phyloP scores from a whole-genome alignment of 495 filamentous ascomycete genomes.

The Aspergillus biplanus region DNA sequence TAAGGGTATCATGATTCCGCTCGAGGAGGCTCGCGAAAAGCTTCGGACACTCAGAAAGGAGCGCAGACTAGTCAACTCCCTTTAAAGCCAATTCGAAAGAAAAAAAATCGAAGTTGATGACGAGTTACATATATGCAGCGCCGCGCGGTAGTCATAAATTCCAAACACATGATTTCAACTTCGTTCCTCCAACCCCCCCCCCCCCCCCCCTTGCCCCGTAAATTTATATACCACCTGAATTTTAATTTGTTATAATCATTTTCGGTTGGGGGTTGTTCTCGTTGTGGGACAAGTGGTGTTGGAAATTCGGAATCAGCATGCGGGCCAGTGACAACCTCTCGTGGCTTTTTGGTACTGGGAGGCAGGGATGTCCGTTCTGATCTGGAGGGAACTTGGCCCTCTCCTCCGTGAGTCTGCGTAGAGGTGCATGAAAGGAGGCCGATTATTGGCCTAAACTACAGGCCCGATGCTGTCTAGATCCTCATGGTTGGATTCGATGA shows the following conservation, averaged over 20 bases:
- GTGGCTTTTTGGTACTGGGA: too few relatives aligned
- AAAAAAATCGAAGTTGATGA: background rate
- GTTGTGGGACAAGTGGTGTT: background rate
- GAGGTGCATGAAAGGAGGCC: background rate
- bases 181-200: background rate
- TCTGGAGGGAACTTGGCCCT: too few relatives aligned
- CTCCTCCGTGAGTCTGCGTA: background rate
- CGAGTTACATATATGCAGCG: background rate
- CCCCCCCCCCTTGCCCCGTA: background rate
- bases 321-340: background rate
- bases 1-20: conserved; percentile 67
- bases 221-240: background rate
- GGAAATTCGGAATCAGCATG: background rate
- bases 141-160: background rate
- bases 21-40: conserved; percentile 79
- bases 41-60: conserved; percentile 70
- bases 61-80: conserved; percentile 56
- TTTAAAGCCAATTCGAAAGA: conserved; percentile 30
- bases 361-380: too few relatives aligned
- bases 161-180: background rate
- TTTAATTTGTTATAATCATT: background rate
- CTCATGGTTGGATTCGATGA: background rate
- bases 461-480: background rate
- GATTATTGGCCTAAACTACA: background rate
- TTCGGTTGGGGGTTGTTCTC: background rate